phyloP scores from a whole-genome alignment of 2,329 filamentous ascomycete genomes.

The Byssothecium circinans region DNA sequence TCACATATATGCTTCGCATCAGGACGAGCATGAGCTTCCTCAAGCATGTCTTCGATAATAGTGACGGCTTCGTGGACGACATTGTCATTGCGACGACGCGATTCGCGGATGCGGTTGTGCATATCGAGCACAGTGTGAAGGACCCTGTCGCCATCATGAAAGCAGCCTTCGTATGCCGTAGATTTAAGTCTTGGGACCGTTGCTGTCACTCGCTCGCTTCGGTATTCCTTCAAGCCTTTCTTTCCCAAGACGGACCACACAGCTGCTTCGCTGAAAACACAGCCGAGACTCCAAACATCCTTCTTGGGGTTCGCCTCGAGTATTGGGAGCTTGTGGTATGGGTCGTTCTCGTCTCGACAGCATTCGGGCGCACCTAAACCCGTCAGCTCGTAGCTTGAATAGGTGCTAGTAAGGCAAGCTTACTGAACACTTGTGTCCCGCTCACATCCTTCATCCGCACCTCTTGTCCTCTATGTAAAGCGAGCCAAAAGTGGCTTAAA shows the following conservation, averaged over 20 bases:
- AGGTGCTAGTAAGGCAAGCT: not conserved
- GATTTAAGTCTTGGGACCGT: slow-evolving; percentile 2
- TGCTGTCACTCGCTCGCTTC: slow-evolving; percentile 1
- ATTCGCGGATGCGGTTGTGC: slow-evolving; percentile 5
- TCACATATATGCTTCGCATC: not conserved
- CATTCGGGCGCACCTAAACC: slow-evolving; percentile 22
- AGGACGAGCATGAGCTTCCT: not conserved
- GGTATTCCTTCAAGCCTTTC: slow-evolving; percentile 17
- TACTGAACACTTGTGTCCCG: slow-evolving; percentile 45
- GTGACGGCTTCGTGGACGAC: slow-evolving; percentile 1
- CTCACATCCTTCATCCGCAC: slow-evolving; percentile 12
- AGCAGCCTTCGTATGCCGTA: slow-evolving; percentile 17
- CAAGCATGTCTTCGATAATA: slow-evolving; percentile 11
- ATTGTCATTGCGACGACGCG: not conserved
- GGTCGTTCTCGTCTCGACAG: slow-evolving; percentile 8
- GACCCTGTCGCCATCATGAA: slow-evolving; percentile 18
- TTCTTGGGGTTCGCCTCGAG: slow-evolving; percentile 30
- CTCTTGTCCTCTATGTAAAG: not conserved
- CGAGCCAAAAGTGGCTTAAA: slow-evolving; percentile 29
- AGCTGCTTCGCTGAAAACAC: slow-evolving; percentile 23
- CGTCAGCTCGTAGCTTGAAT: too few species aligned
- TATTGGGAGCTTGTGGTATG: slow-evolving; percentile 1
- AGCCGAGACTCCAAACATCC: slow-evolving; percentile 45
- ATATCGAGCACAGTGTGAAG: slow-evolving; percentile 7
- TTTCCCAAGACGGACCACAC: slow-evolving; percentile 22